Conservation (phyloP, 306 rosid species). For the Trifolium pratense region DNA sequence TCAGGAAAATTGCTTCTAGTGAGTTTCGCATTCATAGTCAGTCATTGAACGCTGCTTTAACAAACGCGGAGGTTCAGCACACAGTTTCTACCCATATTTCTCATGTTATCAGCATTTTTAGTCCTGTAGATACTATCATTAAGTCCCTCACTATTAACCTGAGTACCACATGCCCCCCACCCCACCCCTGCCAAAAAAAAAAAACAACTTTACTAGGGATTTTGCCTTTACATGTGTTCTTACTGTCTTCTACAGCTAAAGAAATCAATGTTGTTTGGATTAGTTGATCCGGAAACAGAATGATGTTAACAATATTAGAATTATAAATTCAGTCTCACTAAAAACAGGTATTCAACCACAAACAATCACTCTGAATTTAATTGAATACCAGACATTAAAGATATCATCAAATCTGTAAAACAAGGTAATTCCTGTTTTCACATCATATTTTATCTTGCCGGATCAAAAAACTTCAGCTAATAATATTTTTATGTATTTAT, state of each 20-base stretch:
- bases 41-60: background rate
- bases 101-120: constrained; percentile 3
- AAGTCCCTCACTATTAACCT: background rate
- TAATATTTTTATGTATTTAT: constrained; percentile 8
- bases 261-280: no score
- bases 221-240: no score
- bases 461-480: background rate
- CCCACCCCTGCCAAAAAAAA: no score
- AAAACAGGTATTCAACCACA: constrained; percentile 27
- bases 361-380: background rate
- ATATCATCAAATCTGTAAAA: constrained; percentile 11
- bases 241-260: no score
- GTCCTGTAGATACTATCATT: background rate
- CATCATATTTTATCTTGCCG: constrained; percentile 2
- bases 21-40: background rate
- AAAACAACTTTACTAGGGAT: no score
- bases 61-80: background rate
- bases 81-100: constrained; percentile 20
- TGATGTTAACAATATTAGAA: background rate
- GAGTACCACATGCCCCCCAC: background rate
- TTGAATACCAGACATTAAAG: constrained; percentile 7
- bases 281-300: no score
- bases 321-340: constrained; percentile 11
- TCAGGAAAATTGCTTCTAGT: background rate
- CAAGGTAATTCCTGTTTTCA: constrained; percentile 14